Percentiles rank a stretch among this genome's conserved stretches.
Evolutionary conservation across 2,329 filamentous ascomycete genomes (phyloP).

Genomic region (Kalmusia sp.): DNA sequence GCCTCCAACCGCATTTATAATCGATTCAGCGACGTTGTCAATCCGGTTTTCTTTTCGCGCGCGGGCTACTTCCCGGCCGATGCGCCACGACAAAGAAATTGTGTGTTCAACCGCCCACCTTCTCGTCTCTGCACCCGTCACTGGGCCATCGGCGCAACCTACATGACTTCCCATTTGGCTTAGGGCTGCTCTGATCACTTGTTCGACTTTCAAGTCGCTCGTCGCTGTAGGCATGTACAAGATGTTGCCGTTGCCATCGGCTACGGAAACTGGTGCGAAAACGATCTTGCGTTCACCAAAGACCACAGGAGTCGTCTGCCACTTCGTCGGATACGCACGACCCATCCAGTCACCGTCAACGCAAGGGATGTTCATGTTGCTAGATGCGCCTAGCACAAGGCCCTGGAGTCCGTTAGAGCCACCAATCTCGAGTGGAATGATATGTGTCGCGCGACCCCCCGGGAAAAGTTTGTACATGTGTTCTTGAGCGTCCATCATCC

Average conservation of each 20-base stretch:
- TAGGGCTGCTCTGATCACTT: slow-evolving; percentile 45
- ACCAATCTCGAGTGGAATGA: slow-evolving; percentile 55
- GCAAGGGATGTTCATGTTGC: slow-evolving; percentile 51
- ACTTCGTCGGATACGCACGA: slow-evolving; percentile 55
- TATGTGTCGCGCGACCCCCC: slow-evolving; percentile 41
- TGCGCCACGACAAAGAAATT: slow-evolving; percentile 47
- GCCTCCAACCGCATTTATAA: slow-evolving; percentile 52
- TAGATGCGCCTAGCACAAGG: slow-evolving; percentile 45
- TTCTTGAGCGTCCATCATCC: slow-evolving; percentile 48
- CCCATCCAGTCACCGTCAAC: slow-evolving; percentile 59
- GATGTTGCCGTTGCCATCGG: slow-evolving; percentile 53
- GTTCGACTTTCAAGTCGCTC: slow-evolving; percentile 48
- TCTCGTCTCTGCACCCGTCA: slow-evolving; percentile 46
- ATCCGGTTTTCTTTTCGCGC: slow-evolving; percentile 46
- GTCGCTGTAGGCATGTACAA: slow-evolving; percentile 47
- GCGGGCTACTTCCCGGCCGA: slow-evolving; percentile 44
- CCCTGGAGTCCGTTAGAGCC: slow-evolving; percentile 55
- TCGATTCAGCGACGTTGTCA: slow-evolving; percentile 45
- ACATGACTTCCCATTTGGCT: slow-evolving; percentile 46
- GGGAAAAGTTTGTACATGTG: slow-evolving; percentile 43
- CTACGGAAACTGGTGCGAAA: slow-evolving; percentile 48
- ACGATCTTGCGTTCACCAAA: slow-evolving; percentile 49
- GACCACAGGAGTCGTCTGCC: slow-evolving; percentile 53
- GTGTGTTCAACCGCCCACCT: slow-evolving; percentile 50
- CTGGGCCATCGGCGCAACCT: slow-evolving; percentile 46